These are phyloP conservation scores for Hyphopichia homilentoma DNA, from an alignment of 805 yeast species.

Conservation along the genomic window DNA sequence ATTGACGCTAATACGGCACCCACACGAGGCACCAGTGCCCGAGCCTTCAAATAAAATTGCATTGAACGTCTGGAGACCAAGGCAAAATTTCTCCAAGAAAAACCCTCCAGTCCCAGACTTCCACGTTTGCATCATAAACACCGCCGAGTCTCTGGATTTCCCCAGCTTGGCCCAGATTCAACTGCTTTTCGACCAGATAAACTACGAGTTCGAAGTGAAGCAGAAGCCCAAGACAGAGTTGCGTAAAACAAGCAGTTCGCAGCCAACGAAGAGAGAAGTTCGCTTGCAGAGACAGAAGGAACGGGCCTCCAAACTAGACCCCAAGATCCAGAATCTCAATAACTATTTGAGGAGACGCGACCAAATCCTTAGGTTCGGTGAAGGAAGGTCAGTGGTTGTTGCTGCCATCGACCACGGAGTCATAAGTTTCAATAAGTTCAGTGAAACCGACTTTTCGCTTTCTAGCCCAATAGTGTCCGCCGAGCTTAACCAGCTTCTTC, in stretches of 20 bases:
- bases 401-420: slow-evolving; percentile 78
- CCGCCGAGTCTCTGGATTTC: slow-evolving; percentile 36
- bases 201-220: slow-evolving; percentile 5
- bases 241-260: slow-evolving; percentile 9
- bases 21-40: slow-evolving; percentile 2
- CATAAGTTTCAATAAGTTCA: slow-evolving; percentile 56
- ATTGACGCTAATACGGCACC: too few species aligned
- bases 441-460: slow-evolving; percentile 48
- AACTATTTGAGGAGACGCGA: slow-evolving; percentile 28
- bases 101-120: slow-evolving; percentile 72
- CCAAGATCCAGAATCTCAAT: slow-evolving; percentile 19
- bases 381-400: slow-evolving; percentile 45
- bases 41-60: slow-evolving; percentile 27
- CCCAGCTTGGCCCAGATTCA: slow-evolving; percentile 46
- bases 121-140: slow-evolving; percentile 58
- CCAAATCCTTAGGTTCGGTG: slow-evolving; percentile 48
- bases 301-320: slow-evolving; percentile 23
- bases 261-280: slow-evolving; percentile 23
- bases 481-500: not conserved
- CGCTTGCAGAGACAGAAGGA: slow-evolving; percentile 20
- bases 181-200: slow-evolving; percentile 16
- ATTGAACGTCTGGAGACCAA: slow-evolving; percentile 84
- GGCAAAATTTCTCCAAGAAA: slow-evolving; percentile 63
- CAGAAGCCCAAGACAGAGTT: too few species aligned
- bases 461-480: slow-evolving; percentile 1